Evolutionary conservation across 2,329 filamentous ascomycete species (phyloP).

Genomic region (Cladophialophora exuberans): DNA sequence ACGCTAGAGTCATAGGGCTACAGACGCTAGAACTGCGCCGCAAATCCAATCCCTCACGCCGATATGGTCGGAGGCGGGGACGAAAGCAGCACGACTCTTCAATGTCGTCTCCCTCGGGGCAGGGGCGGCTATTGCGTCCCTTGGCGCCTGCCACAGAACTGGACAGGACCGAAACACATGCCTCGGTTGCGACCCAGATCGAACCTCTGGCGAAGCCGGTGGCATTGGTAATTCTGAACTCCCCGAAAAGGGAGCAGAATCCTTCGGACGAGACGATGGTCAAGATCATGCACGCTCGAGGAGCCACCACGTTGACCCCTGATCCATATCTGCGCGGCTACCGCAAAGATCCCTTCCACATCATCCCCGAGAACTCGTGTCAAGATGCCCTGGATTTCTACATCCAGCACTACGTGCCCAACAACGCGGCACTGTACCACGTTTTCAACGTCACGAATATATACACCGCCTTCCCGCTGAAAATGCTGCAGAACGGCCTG

Average conservation of each 20-base stretch:
- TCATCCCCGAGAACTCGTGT: background rate
- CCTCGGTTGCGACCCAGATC: background rate
- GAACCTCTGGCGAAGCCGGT: background rate
- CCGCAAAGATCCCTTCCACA: background rate
- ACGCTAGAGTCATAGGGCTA: background rate
- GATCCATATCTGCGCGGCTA: background rate
- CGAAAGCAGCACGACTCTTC: background rate
- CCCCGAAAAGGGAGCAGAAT: background rate
- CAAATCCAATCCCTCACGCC: background rate
- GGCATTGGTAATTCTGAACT: background rate
- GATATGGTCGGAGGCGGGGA: background rate
- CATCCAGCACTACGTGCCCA: background rate
- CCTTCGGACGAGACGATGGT: too few species aligned
- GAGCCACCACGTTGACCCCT: background rate
- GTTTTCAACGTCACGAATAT: slow-evolving; percentile 5
- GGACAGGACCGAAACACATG: too few species aligned
- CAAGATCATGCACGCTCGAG: too few species aligned
- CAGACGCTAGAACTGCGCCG: background rate
- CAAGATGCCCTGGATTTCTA: slow-evolving; percentile 3
- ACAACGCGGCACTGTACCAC: background rate
- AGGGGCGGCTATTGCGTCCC: background rate
- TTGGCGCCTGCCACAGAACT: background rate
- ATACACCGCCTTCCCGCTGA: background rate
- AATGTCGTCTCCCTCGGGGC: background rate
- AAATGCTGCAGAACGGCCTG: background rate